These are phyloP conservation scores for Umbellularia californica DNA, from an alignment of 164 flowering plant species.

Conservation along the genomic window DNA sequence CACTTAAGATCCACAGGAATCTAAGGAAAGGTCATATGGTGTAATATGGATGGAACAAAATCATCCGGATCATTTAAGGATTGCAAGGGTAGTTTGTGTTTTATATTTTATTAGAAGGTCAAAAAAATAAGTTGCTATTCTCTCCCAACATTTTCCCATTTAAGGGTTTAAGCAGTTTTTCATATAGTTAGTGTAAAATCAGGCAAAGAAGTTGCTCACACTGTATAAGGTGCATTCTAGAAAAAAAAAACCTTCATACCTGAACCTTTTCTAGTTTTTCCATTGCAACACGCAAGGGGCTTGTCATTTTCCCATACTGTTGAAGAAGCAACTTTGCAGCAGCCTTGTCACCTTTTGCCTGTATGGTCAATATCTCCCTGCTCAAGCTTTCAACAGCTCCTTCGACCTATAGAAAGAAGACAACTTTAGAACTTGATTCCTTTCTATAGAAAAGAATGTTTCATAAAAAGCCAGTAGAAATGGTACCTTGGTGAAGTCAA, in stretches of 20 bases:
- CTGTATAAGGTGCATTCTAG: no score
- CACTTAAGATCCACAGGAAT: no score
- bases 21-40: no score
- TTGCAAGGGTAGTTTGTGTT: no score
- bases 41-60: no score
- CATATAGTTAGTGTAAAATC: not conserved
- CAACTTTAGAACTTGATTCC: not conserved
- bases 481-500: slow-evolving; percentile 71
- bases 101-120: no score
- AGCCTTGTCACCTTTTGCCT: slow-evolving; percentile 79
- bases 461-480: not conserved
- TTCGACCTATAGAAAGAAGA: slow-evolving; percentile 54
- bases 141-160: not conserved
- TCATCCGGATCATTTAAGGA: no score
- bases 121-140: not conserved
- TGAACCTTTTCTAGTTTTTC: slow-evolving; percentile 55
- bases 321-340: slow-evolving; percentile 64
- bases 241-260: slow-evolving; percentile 33
- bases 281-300: slow-evolving; percentile 55
- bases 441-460: not conserved
- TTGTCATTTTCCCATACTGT: slow-evolving; percentile 48
- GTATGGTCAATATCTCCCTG: slow-evolving; percentile 79
- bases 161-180: no score
- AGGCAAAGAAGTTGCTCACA: not conserved
- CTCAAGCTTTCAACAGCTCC: slow-evolving; percentile 77